Evolutionary conservation across 495 filamentous ascomycete genomes (phyloP), one percentile per base, ranked within the genome.

Genomic region (Penicillium desertorum): DNA sequence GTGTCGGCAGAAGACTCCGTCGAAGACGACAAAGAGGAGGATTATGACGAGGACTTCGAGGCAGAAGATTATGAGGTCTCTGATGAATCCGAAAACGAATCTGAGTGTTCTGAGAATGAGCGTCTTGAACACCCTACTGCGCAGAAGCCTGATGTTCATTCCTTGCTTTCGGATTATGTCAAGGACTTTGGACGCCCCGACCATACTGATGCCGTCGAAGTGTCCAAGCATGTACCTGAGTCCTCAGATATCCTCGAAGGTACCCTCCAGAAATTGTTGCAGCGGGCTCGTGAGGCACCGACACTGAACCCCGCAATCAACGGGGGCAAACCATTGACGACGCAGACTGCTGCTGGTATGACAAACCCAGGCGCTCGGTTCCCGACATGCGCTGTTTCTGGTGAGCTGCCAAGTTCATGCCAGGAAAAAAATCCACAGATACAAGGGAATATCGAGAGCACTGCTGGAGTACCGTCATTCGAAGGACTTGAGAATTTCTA

Each of bases 41-140:
- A 42, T 10, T 6, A 12, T 32, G 25, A 43, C 8, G 23, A 43
- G 9, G 25, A 20, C 9, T 19, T 10, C 8, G 47, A 41, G 14
- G 37, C 43, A 41, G 22, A 43, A 41, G 16, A 43, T 44, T 17
- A 7, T 7, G 16, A 14, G 11, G 8, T 17, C 25, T 30, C 23
- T 12, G 51, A 69, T 19, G 64, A 63, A 17, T 29, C 47, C 20
- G 48, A 58, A 9, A 17, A n/a, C 23, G 41, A 58, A 3, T 45
- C 41, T 4, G 52, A 51, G 10, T 42, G 39, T 4, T 69, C 51
- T 3, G 56, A 54, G 8, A 27, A 48, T 41, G 61, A 50, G 11
- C 1, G 5, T 25, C n/a, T 34, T 17, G 45, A 20, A 19, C n/a
- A 48, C 9, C 9, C 1, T 6, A 25, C 12, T 22, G 16, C 23